These are phyloP conservation scores for Trichosporon faecale DNA, from an alignment of 1,284 basidiomycete genomes.

Conservation along the genomic window DNA sequence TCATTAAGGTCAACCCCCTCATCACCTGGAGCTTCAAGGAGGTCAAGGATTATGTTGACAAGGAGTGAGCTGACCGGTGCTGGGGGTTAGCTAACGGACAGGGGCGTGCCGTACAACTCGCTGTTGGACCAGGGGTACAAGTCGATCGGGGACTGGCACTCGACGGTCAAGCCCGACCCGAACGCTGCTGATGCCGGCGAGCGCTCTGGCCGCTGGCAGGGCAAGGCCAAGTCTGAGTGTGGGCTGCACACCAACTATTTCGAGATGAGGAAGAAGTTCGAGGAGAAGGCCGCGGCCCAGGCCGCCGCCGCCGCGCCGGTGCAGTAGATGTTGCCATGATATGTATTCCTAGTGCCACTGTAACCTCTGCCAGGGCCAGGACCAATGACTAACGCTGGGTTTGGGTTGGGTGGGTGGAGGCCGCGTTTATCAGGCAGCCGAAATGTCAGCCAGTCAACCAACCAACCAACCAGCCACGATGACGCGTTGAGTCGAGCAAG, in stretches of 20 bases:
- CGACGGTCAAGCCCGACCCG: constrained; percentile 63
- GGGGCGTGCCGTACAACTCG: constrained; percentile 80
- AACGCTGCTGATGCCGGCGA: constrained; percentile 67
- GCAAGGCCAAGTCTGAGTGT: constrained; percentile 88
- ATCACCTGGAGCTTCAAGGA: constrained; percentile 83
- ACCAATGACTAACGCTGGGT: neutral
- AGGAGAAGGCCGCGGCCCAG: constrained; percentile 34
- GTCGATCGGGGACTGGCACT: constrained; percentile 96
- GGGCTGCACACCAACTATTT: constrained; percentile 89
- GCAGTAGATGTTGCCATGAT: neutral
- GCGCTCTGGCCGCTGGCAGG: constrained; percentile 87
- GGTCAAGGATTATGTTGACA: constrained; percentile 81
- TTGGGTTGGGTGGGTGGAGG: neutral
- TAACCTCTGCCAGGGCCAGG: no score
- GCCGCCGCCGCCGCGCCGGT: neutral
- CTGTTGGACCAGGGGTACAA: constrained; percentile 88
- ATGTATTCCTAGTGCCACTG: constrained; percentile 8
- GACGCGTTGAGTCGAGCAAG: neutral
- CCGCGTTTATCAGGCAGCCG: neutral
- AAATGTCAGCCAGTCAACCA: constrained; percentile 6
- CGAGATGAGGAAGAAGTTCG: constrained; percentile 52
- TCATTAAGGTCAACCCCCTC: constrained; percentile 93
- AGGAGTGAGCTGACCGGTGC: constrained; percentile 56
- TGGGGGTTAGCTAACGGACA: constrained; percentile 26
- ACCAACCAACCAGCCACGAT: neutral